Percentiles rank a stretch among this genome's conserved stretches.
Conservation (phyloP, 345 rosid species). For the Gossypium thurberi region DNA sequence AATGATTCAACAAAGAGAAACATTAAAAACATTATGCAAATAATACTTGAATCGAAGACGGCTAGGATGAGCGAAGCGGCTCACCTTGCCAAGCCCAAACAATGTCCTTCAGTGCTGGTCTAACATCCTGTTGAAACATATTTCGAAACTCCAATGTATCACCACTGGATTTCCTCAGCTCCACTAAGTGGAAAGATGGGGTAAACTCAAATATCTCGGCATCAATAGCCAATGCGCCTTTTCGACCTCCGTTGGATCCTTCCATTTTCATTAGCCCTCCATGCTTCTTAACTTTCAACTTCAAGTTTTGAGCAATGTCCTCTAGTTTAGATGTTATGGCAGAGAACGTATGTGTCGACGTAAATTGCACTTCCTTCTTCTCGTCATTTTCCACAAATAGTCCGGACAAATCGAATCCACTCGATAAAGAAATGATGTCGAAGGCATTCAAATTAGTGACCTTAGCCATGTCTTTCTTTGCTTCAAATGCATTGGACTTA, state of each 20-base stretch:
- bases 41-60: neutral
- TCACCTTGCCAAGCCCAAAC: slow-evolving; percentile 19
- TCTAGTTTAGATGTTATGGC: slow-evolving; percentile 8
- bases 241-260: slow-evolving; percentile 6
- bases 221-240: slow-evolving; percentile 6
- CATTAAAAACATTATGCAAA: neutral
- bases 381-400: slow-evolving; percentile 5
- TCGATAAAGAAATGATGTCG: slow-evolving; percentile 13
- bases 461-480: slow-evolving; percentile 11
- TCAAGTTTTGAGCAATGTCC: slow-evolving; percentile 10
- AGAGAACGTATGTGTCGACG: neutral
- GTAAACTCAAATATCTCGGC: slow-evolving; percentile 15
- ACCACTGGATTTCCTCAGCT: slow-evolving; percentile 12
- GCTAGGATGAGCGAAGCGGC: neutral
- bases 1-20: neutral
- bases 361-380: slow-evolving; percentile 10
- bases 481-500: slow-evolving; percentile 2
- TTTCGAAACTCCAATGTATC: slow-evolving; percentile 14
- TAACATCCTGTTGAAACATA: slow-evolving; percentile 3
- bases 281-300: neutral
- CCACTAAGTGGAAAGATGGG: slow-evolving; percentile 14
- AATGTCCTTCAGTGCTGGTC: slow-evolving; percentile 17
- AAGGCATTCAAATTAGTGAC: slow-evolving; percentile 12
- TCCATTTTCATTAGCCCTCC: slow-evolving; percentile 13
- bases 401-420: slow-evolving; percentile 12